Base-by-base conservation (phyloP, 257 asterid species). In the Eucommia ulmoides region DNA sequence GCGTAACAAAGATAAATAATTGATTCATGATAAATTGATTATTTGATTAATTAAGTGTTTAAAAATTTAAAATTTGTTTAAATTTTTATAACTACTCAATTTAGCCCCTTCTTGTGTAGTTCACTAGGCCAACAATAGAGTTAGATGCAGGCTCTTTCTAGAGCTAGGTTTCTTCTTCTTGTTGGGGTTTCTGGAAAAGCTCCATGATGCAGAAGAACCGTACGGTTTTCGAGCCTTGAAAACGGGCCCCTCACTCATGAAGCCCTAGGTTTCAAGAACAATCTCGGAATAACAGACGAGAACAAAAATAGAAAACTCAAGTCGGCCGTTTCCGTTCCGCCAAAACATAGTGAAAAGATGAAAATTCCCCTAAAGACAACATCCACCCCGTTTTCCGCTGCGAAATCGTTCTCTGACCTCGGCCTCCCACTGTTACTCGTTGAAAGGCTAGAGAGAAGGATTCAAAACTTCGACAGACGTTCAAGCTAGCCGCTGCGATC, bases 401-500 rank as follows among this genome's bases (percentile, higher is more conserved):
- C 84, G 1, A 44, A 78, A 55, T 74, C 92, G 10, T 91, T 91
- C 70, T 72, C 87, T 3, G 99, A 86, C 72, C 92, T 86, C 23
- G 94, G 95, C 46, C 73, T 91, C 33, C 92, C 94, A 9, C 87
- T 74, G 8, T 70, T 65, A 19, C 60, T 91, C 62, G 75, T 91
- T 10, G 84, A 74, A 53, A 82, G 85, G 72, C 64, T 91, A 45
- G 94, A 79, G 73, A 51, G 95, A 75, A 77, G 99, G 99, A 24
- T 91, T 59, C 54, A 59, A 61, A 7, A 76, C 63, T 53, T 96
- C 99, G 3, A 91, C 99, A 3, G 96, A 81, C 58, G 99, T 86
- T 51, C 96, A 91, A 71, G 94, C 98, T 86, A 71, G 94, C 98
- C 33, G 82, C 94, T 29, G 93, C 96, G 2, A 62, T 91, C 52